Base-by-base conservation (phyloP, 2,329 filamentous ascomycete genomes). In the Epichloe sp. region DNA sequence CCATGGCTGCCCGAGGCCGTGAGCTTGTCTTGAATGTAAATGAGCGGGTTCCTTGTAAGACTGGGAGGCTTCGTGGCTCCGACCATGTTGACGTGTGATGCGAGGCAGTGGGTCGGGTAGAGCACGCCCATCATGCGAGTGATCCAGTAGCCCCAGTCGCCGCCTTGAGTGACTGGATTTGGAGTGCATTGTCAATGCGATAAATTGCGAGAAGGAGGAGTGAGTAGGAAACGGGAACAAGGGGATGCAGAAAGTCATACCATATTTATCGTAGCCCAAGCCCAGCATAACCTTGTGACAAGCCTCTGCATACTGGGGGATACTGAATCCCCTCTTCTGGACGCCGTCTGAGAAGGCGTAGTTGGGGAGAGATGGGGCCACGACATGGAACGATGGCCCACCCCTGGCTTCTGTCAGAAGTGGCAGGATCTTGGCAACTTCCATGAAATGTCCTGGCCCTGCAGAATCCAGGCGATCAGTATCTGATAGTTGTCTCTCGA, bases 81-180 rank as follows among this genome's bases (percentile, higher is more conserved):
- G 63, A 86, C 85, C 56, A 55, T 52, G 52, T 62, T 62, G 50
- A 83, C 67, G 61, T 86, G 83, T 2, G 74, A 76, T 2, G 82
- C 83, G 52, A 79, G 50, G 44, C 58, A 60, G 42, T 60, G 57
- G 10, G 72, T 56, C 0, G 81, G 79, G 57, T 83, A 86, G 2
- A 77, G 62, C 5, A 76, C 62, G 0, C 77, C 78, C 51, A 89
- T 76, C 10, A 73, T 65, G 3, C 84, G 76, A 11, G 81, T 82
- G 57, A 88, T 77, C 57, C 75, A 72, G 60, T 74, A 80, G 17
- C 84, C 85, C 83, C 82, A 87, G 60, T 88, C 84, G 31, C 85
- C 85, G 55, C 81, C 82, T 65, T 86, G 78, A 0, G 72, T 76
- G 6, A 71, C 62, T 65, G 37, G 14, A n/a, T 3, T 5, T 14